phyloP scores from a whole-genome alignment of 2,329 filamentous ascomycete species.

The Ilyonectria robusta region DNA sequence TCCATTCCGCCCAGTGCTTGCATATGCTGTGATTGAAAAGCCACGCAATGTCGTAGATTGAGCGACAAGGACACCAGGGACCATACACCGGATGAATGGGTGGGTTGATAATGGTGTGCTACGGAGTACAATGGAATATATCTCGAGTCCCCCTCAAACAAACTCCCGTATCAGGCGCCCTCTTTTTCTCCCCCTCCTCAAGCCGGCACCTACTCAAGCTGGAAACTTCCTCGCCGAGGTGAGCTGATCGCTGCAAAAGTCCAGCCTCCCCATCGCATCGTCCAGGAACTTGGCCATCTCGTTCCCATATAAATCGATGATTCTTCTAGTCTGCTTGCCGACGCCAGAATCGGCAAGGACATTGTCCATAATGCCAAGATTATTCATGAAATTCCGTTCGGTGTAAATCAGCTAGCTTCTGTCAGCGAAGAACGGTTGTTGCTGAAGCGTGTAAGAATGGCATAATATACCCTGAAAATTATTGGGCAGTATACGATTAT shows the following conservation, averaged over 20 bases:
- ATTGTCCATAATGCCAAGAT: background rate
- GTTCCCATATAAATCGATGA: background rate
- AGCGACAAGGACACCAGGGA: background rate
- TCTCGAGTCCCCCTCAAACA: background rate
- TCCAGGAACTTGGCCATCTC: background rate
- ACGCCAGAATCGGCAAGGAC: background rate
- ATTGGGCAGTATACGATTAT: slow-evolving; percentile 11
- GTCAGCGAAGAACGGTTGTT: too few species aligned
- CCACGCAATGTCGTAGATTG: background rate
- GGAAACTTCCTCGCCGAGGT: background rate
- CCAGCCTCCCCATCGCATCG: slow-evolving; percentile 9
- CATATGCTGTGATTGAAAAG: background rate
- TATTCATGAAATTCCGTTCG: background rate
- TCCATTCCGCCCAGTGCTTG: background rate
- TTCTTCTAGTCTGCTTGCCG: background rate
- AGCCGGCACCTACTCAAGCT: too few species aligned
- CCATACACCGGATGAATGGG: background rate
- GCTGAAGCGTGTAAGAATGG: background rate
- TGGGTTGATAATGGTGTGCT: background rate
- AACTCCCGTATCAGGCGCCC: background rate
- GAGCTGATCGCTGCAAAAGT: slow-evolving; percentile 5
- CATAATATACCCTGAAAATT: slow-evolving; percentile 1
- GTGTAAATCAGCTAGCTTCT: background rate
- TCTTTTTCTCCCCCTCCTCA: too few species aligned
- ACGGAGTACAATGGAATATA: background rate